A percentile compares a stretch with the other conserved stretches of the same genome.
Evolutionary conservation across 257 asterid genomes (phyloP).

Genomic region (Galeopsis tetrahit): DNA sequence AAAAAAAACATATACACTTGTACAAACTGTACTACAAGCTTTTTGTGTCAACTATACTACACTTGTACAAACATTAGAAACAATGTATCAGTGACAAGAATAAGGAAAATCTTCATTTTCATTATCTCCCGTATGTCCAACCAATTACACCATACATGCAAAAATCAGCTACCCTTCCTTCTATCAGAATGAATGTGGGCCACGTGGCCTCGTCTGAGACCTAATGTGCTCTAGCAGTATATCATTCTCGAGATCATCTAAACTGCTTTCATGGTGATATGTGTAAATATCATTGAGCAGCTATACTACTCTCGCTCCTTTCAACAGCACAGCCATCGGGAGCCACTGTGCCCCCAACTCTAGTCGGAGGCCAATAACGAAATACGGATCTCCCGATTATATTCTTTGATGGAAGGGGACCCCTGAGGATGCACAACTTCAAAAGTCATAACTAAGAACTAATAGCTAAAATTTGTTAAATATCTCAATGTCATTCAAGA

Average conservation of each 20-base stretch:
- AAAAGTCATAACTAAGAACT: background rate
- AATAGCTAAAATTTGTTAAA: conserved; percentile 11
- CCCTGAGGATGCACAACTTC: conserved; percentile 48
- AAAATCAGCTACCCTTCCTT: background rate
- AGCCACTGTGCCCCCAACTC: conserved; percentile 77
- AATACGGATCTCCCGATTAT: conserved; percentile 83
- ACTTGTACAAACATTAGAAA: no score
- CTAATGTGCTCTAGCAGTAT: background rate
- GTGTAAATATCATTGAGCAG: conserved; percentile 41
- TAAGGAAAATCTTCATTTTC: background rate
- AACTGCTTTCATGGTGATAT: background rate
- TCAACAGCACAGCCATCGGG: conserved; percentile 67
- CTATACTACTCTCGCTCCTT: conserved; percentile 45
- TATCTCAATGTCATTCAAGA: conserved; percentile 26
- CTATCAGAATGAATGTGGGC: background rate
- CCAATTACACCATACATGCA: conserved; percentile 5
- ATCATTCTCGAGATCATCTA: background rate
- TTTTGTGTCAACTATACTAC: no score
- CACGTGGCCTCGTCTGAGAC: background rate
- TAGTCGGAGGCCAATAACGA: conserved; percentile 87
- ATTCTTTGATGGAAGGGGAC: conserved; percentile 86
- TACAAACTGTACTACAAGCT: no score
- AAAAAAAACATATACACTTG: no score
- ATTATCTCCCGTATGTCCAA: no score
- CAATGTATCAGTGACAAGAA: background rate